Percentiles rank a stretch among this genome's conserved stretches.
phyloP scores from a whole-genome alignment of 2,329 filamentous ascomycete genomes.

The Talaromyces sp. region DNA sequence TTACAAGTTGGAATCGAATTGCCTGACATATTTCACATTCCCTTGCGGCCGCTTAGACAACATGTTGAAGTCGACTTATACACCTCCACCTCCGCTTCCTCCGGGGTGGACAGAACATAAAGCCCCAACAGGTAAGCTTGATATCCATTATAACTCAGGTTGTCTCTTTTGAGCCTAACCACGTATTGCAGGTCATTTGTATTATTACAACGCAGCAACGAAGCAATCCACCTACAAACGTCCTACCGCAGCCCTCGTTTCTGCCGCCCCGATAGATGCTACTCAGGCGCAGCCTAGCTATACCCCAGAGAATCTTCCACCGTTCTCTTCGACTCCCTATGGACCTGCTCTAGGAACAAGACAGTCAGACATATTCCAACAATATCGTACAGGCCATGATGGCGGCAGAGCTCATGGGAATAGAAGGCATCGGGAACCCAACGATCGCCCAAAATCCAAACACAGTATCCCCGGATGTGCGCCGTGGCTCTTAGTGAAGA shows the following conservation, averaged over 20 bases:
- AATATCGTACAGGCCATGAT: constrained; percentile 47
- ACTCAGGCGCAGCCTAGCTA: constrained; percentile 34
- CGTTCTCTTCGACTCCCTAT: constrained; percentile 38
- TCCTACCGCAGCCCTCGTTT: constrained; percentile 50
- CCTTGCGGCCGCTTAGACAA: constrained; percentile 7
- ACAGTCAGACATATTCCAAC: constrained; percentile 28
- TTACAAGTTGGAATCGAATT: background rate
- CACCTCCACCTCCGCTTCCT: constrained; percentile 64
- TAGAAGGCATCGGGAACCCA: constrained; percentile 64
- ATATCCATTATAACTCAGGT: background rate
- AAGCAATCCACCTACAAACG: constrained; percentile 85
- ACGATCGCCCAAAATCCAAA: constrained; percentile 79
- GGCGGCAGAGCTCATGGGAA: constrained; percentile 58
- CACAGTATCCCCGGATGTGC: constrained; percentile 75
- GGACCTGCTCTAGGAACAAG: constrained; percentile 19
- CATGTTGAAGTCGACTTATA: constrained; percentile 79
- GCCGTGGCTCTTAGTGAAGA: constrained; percentile 91
- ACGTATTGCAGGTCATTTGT: constrained; percentile 64
- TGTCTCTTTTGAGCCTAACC: constrained; percentile 24
- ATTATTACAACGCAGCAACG: constrained; percentile 81
- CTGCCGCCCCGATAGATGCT: constrained; percentile 40
- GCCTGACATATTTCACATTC: background rate
- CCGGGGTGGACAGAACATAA: constrained; percentile 92
- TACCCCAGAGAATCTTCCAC: constrained; percentile 34
- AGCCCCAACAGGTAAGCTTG: constrained; percentile 66